A percentile compares a stretch with the other conserved stretches of the same genome.
Conservation (phyloP, 805 yeast genomes). For the Pichia occidentalis region DNA sequence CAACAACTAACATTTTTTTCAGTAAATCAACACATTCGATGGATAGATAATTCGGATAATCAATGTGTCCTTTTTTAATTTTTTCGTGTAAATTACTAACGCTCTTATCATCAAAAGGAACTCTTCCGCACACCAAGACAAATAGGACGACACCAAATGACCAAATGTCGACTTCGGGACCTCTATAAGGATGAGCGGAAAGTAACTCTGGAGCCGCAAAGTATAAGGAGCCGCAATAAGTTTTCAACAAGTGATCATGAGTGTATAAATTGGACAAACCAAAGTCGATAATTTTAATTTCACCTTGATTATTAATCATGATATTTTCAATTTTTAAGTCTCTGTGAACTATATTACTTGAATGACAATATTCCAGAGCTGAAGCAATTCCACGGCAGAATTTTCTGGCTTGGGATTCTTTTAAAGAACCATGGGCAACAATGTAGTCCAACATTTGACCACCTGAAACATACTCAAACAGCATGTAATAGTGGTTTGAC, state of each 20-base stretch:
- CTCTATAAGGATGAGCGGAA: slow-evolving; percentile 85
- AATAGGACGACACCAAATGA: slow-evolving; percentile 94
- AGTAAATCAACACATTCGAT: slow-evolving; percentile 74
- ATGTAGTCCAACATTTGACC: slow-evolving; percentile 97
- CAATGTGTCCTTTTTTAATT: slow-evolving; percentile 86
- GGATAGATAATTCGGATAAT: slow-evolving; percentile 79
- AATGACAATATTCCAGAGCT: slow-evolving; percentile 90
- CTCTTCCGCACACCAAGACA: slow-evolving; percentile 94
- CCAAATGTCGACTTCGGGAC: slow-evolving; percentile 98
- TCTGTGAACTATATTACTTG: slow-evolving; percentile 91
- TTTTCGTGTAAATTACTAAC: slow-evolving; percentile 89
- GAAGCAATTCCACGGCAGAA: slow-evolving; percentile 93
- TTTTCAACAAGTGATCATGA: slow-evolving; percentile 64
- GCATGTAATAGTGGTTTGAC: slow-evolving; percentile 95
- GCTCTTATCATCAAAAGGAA: slow-evolving; percentile 94
- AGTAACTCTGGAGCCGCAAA: slow-evolving; percentile 98
- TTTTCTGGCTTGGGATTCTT: slow-evolving; percentile 89
- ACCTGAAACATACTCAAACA: slow-evolving; percentile 94
- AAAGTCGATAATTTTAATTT: slow-evolving; percentile 91
- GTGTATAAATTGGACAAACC: slow-evolving; percentile 88
- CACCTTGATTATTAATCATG: slow-evolving; percentile 89
- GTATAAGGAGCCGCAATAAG: slow-evolving; percentile 94
- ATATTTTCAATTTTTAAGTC: slow-evolving; percentile 95
- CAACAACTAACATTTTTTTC: slow-evolving; percentile 86
- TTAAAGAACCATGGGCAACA: slow-evolving; percentile 89